Base-by-base conservation (phyloP, 225 moss, liverwort and hornwort genomes). In the Takakia lepidozioides region DNA sequence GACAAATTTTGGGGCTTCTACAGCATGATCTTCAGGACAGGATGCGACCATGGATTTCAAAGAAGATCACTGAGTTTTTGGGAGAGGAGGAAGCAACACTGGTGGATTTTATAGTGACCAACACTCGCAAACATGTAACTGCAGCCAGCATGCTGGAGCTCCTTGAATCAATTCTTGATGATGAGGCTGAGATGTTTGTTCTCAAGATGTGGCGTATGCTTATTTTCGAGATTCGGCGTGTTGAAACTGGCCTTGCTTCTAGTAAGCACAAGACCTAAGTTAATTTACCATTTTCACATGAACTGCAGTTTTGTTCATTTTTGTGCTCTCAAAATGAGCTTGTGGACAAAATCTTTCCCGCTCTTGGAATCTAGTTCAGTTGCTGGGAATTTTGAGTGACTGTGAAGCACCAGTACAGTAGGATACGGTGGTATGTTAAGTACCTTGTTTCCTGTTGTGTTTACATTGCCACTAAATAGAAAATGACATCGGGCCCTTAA, bases 171-270 rank as follows among this genome's bases (percentile, higher is more conserved):
- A 89, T 95, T 65, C 64, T 95, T 52, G 93, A 89, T 54, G 93
- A 95, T 30, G 93, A 95, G 68, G 93, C 89, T 22, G 93, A 95
- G 48, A 86, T 95, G 65, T 95, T 95, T 59, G 86, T 95, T 7
- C 63, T 95, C 39, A 95, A 95, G 70, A 89, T 95, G 89, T 95
- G 93, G 93, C 86, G 89, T 17, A 95, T 95, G 93, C 74, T 95
- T 73, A 95, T 89, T 37, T 95, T 95, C 55, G 89, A 95, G 58
- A 80, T 95, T 27, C 74, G 89, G 34, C 84, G 86, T 54, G 86
- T 95, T 68, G 89, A 95, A 71, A 95, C 84, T 10, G 89, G 93
- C 49, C 80, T 95, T 49, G 93, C 80, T 58, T 55, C 69, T 38
- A 64, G 62, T 48, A 73, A 55, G 62, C 73, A 65, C 22, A 63